Conservation (phyloP, 257 asterid genomes). For the Buddleja alternifolia region DNA sequence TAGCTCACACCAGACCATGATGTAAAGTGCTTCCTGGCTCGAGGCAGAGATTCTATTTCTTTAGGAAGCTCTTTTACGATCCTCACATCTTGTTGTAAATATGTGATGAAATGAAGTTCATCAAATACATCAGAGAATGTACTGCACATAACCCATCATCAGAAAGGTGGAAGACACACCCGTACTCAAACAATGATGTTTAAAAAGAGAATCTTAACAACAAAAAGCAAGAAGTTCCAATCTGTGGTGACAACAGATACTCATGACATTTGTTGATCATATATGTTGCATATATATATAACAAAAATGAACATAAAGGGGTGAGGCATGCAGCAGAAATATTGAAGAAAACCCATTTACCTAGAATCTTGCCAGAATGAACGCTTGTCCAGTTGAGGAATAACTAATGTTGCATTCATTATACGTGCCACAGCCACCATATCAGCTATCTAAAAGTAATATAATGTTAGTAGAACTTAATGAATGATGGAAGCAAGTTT, state of each 20-base stretch:
- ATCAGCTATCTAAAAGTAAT: slow-evolving; percentile 80
- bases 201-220: slow-evolving; percentile 1
- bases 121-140: slow-evolving; percentile 87
- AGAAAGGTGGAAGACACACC: slow-evolving; percentile 23
- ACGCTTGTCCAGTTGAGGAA: slow-evolving; percentile 90
- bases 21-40: slow-evolving; percentile 92
- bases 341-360: slow-evolving; percentile 41
- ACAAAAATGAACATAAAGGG: slow-evolving; percentile 10
- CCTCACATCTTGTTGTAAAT: slow-evolving; percentile 70
- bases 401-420: slow-evolving; percentile 89
- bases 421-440: slow-evolving; percentile 97
- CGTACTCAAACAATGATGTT: slow-evolving; percentile 2
- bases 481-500: slow-evolving; percentile 2
- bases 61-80: slow-evolving; percentile 81
- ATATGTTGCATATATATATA: not conserved
- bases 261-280: slow-evolving; percentile 4
- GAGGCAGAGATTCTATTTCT: slow-evolving; percentile 75
- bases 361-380: slow-evolving; percentile 98
- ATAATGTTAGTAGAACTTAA: slow-evolving; percentile 10
- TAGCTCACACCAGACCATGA: slow-evolving; percentile 85
- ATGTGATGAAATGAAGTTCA: slow-evolving; percentile 70
- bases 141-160: slow-evolving; percentile 59
- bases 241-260: not conserved
- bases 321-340: slow-evolving; percentile 5
- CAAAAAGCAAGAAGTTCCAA: slow-evolving; percentile 12